phyloP scores from a whole-genome alignment of 192 early-diverging fungal genomes.

The Chytriomyces hyalinus region DNA sequence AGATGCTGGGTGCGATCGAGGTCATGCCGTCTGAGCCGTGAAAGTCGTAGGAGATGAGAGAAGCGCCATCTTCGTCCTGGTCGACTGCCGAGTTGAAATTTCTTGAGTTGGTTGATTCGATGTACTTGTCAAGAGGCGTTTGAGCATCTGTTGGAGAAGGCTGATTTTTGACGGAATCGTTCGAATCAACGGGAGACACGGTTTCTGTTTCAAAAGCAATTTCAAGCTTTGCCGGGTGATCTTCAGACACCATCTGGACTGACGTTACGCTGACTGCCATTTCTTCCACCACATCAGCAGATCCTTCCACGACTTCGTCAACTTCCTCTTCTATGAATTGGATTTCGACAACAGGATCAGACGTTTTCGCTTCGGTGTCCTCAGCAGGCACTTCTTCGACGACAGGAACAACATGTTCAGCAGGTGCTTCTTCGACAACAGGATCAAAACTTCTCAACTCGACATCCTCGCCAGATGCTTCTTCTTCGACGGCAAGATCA shows the following conservation, averaged over 20 bases:
- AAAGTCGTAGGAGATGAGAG: slow-evolving; percentile 35
- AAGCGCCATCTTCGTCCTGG: slow-evolving; percentile 2
- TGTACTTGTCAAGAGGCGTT: background rate
- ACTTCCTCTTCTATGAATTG: background rate
- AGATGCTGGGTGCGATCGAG: background rate
- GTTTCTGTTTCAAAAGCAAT: no score
- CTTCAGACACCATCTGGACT: background rate
- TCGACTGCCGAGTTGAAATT: background rate
- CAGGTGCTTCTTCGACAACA: background rate
- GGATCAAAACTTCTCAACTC: background rate
- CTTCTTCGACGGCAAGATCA: background rate
- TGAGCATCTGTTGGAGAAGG: background rate
- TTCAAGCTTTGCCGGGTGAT: no score
- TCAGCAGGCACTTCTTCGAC: background rate
- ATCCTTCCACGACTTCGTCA: background rate
- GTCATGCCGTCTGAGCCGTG: slow-evolving; percentile 1
- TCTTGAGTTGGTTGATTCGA: background rate
- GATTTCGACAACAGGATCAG: background rate
- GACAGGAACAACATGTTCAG: background rate
- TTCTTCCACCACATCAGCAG: background rate
- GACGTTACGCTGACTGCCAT: background rate
- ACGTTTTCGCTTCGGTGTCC: background rate
- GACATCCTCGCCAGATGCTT: background rate
- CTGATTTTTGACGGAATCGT: no score
- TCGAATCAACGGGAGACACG: background rate